Percentiles rank a stretch among this genome's conserved stretches.
Conservation (phyloP, 192 early-diverging fungal species). For the Allomyces macrogynus region DNA sequence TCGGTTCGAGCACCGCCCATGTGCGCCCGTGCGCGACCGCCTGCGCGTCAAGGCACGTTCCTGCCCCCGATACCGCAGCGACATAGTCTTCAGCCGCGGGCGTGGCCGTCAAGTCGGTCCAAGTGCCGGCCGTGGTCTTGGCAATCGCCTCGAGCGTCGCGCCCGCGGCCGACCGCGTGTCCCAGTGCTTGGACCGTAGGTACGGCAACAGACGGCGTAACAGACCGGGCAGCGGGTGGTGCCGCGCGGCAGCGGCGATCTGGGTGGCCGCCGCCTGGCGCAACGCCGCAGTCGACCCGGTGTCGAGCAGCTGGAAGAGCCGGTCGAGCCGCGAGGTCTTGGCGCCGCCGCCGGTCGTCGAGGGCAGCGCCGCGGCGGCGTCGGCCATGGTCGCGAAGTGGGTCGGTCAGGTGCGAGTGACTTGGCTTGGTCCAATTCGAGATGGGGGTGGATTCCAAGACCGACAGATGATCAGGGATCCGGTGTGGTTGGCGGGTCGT, state of each 20-base stretch:
- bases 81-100: constrained; percentile 25
- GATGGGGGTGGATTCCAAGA: too few species aligned
- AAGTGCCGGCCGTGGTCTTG: constrained; percentile 10
- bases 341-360: not conserved
- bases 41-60: constrained; percentile 3
- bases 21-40: not conserved
- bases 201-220: constrained; percentile 40
- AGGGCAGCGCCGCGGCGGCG: not conserved
- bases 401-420: too few species aligned
- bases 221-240: constrained; percentile 77
- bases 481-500: too few species aligned
- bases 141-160: constrained; percentile 81
- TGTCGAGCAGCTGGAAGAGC: constrained; percentile 80
- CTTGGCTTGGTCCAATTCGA: too few species aligned
- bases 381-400: too few species aligned
- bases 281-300: constrained; percentile 72
- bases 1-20: constrained; percentile 5
- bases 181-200: constrained; percentile 77
- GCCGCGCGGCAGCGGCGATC: constrained; percentile 81
- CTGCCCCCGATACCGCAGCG: constrained; percentile 44
- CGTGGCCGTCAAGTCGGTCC: too few species aligned
- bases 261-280: constrained; percentile 82
- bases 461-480: too few species aligned
- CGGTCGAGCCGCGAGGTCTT: constrained; percentile 60
- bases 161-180: constrained; percentile 83